A percentile compares a stretch with the other conserved stretches of the same genome.
phyloP scores from a whole-genome alignment of 2,329 filamentous ascomycete genomes.

The Colletotrichum tropicicola region DNA sequence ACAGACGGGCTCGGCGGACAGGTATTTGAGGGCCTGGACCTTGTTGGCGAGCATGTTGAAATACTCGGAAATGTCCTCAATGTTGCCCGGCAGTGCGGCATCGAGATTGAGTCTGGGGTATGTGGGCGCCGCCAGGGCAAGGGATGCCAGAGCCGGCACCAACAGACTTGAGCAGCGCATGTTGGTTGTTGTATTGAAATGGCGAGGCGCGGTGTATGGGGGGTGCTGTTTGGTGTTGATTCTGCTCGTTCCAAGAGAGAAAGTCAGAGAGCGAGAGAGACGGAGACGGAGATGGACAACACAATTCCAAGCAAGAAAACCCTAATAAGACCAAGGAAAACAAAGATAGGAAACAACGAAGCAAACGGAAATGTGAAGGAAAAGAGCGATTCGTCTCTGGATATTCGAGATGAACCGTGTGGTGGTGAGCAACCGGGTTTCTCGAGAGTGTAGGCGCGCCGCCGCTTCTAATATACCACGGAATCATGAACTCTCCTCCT shows the following conservation, averaged over 20 bases:
- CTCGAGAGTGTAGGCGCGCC: slow-evolving; percentile 9
- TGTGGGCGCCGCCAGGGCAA: slow-evolving; percentile 54
- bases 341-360: slow-evolving; percentile 14
- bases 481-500: neutral
- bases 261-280: too few relatives aligned
- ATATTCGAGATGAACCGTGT: slow-evolving; percentile 13
- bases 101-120: slow-evolving; percentile 55
- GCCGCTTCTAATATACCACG: slow-evolving; percentile 26
- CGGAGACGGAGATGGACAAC: slow-evolving; percentile 8
- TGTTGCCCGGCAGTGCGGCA: slow-evolving; percentile 41
- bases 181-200: slow-evolving; percentile 34
- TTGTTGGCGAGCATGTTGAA: slow-evolving; percentile 68
- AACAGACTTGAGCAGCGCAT: slow-evolving; percentile 63
- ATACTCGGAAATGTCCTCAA: slow-evolving; percentile 64
- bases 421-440: neutral
- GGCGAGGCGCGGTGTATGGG: neutral
- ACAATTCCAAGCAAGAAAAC: slow-evolving; percentile 14
- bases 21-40: slow-evolving; percentile 56
- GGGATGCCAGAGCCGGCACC: slow-evolving; percentile 54
- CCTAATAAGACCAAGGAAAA: slow-evolving; percentile 18
- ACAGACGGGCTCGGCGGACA: slow-evolving; percentile 55
- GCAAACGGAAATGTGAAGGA: slow-evolving; percentile 28
- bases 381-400: slow-evolving; percentile 24
- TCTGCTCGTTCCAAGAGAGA: slow-evolving; percentile 5
- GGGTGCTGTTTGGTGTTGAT: slow-evolving; percentile 3